A percentile compares a stretch with the other conserved stretches of the same genome.
These are phyloP conservation scores for Aspergillus aculeatinus DNA, from an alignment of 2,329 filamentous ascomycete species.

Conservation along the genomic window DNA sequence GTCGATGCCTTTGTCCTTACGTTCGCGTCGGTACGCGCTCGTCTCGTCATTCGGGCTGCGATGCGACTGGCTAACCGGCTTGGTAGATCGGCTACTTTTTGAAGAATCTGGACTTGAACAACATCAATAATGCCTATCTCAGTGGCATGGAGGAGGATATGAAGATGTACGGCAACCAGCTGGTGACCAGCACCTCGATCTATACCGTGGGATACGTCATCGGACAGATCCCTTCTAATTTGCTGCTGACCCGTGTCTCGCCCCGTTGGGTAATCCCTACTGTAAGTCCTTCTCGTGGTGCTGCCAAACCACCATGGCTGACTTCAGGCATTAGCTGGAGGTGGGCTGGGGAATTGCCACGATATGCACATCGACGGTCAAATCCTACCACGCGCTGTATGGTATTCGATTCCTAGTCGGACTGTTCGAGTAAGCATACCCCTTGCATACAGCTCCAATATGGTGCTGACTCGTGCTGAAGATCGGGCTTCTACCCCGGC, in stretches of 20 bases:
- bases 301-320: neutral
- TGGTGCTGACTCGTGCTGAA: neutral
- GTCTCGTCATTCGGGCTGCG: neutral
- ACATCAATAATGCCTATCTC: constrained; percentile 45
- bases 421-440: constrained; percentile 25
- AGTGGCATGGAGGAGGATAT: constrained; percentile 40
- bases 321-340: constrained; percentile 21
- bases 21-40: constrained; percentile 19
- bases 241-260: constrained; percentile 47
- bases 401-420: constrained; percentile 29
- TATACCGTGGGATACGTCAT: constrained; percentile 51
- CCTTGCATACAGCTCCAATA: too few species aligned
- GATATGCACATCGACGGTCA: constrained; percentile 22
- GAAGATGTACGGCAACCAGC: constrained; percentile 36
- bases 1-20: constrained; percentile 30
- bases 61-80: neutral
- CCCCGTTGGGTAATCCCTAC: constrained; percentile 46
- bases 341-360: constrained; percentile 32
- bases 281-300: constrained; percentile 1
- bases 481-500: constrained; percentile 26
- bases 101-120: constrained; percentile 41
- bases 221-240: constrained; percentile 45
- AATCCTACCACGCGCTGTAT: constrained; percentile 25
- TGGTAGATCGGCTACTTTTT: constrained; percentile 28
- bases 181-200: constrained; percentile 40